Evolutionary conservation across 2,329 filamentous ascomycete species (phyloP).

Genomic region (Rhynchosporium secalis): DNA sequence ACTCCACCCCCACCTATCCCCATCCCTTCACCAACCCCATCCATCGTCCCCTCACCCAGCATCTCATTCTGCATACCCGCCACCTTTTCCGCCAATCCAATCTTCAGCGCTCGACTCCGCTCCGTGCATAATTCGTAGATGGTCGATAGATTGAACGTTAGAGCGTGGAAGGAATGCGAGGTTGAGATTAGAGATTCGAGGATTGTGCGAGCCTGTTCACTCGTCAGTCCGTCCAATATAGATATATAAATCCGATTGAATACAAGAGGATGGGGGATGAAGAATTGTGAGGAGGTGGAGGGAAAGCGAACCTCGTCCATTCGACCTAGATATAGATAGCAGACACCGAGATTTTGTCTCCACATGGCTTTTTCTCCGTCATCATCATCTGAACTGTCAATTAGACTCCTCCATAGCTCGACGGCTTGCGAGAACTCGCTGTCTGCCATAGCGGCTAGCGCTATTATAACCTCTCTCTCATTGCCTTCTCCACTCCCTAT

Average conservation of each 20-base stretch:
- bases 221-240: not conserved
- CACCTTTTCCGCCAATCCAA: conserved; percentile 67
- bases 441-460: conserved; percentile 77
- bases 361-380: conserved; percentile 64
- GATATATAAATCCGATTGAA: not conserved
- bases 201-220: conserved; percentile 58
- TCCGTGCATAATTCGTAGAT: conserved; percentile 92
- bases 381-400: conserved; percentile 48
- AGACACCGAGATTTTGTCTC: conserved; percentile 80
- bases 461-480: conserved; percentile 55
- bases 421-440: conserved; percentile 68
- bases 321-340: conserved; percentile 75
- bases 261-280: not conserved
- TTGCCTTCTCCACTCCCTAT: conserved; percentile 23
- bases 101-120: conserved; percentile 67
- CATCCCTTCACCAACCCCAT: conserved; percentile 37
- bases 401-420: conserved; percentile 57
- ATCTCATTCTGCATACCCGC: conserved; percentile 44
- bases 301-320: conserved; percentile 62
- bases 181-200: conserved; percentile 66
- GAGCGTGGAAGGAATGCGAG: conserved; percentile 69
- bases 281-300: not conserved
- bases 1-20: conserved; percentile 26
- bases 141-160: conserved; percentile 87
- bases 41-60: too few species aligned